Evolutionary conservation across 257 asterid genomes (phyloP).

Genomic region (Capsicum baccatum): DNA sequence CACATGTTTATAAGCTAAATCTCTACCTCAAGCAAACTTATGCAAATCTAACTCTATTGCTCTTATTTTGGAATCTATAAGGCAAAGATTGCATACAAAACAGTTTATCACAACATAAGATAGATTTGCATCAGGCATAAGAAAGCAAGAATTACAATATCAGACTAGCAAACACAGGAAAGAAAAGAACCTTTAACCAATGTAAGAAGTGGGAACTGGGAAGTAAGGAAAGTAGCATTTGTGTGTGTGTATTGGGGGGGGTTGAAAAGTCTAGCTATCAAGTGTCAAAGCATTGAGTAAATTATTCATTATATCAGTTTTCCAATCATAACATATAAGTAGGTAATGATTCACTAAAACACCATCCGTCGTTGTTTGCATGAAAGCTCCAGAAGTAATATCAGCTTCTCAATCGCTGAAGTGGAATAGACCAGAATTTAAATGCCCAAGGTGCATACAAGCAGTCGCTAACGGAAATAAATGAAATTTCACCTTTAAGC

Average conservation of each 20-base stretch:
- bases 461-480: slow-evolving; percentile 12
- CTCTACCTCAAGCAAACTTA: slow-evolving; percentile 19
- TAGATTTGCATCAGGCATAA: slow-evolving; percentile 14
- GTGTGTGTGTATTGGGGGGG: neutral
- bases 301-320: neutral
- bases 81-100: slow-evolving; percentile 6
- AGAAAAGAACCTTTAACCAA: neutral
- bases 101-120: neutral
- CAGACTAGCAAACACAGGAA: slow-evolving; percentile 14
- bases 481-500: slow-evolving; percentile 80
- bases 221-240: neutral
- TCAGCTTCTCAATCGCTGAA: neutral
- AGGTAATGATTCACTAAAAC: neutral
- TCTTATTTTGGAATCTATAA: neutral
- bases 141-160: neutral
- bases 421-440: neutral
- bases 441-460: slow-evolving; percentile 20
- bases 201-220: neutral
- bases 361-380: neutral
- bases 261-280: neutral
- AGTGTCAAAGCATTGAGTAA: neutral
- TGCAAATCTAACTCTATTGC: neutral
- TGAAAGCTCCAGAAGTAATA: neutral
- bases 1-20: slow-evolving; percentile 4
- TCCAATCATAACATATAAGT: neutral